phyloP scores from a whole-genome alignment of 78 protist species.

The Protostelium mycophagum region DNA sequence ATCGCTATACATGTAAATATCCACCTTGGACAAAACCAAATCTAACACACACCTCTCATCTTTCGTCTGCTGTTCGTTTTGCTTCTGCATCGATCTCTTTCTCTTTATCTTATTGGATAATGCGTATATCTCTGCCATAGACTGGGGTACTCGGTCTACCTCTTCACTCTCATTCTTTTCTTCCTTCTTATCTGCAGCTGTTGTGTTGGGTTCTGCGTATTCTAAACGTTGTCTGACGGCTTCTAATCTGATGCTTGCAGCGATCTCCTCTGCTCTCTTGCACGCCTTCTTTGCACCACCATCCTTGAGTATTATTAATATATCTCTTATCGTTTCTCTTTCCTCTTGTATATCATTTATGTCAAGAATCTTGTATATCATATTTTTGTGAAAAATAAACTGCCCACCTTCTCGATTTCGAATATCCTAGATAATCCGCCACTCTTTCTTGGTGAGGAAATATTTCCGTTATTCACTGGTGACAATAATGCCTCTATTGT shows the following conservation, averaged over 20 bases:
- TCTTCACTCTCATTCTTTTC: neutral
- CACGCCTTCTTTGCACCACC: no score
- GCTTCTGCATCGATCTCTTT: constrained; percentile 49
- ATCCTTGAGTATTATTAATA: constrained; percentile 2
- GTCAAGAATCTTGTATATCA: neutral
- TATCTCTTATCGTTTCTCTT: neutral
- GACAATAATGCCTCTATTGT: neutral
- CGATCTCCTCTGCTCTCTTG: constrained; percentile 12
- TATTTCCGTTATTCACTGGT: neutral
- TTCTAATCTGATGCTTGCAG: neutral
- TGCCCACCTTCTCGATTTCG: neutral
- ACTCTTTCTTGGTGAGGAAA: neutral
- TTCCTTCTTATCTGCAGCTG: neutral
- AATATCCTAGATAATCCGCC: neutral
- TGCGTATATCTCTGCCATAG: constrained; percentile 60
- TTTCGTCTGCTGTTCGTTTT: constrained; percentile 25
- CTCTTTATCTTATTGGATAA: constrained; percentile 38
- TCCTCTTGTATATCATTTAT: neutral
- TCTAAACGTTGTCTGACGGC: neutral
- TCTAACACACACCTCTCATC: neutral
- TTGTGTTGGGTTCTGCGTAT: neutral
- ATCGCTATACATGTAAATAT: neutral
- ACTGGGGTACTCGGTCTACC: constrained; percentile 35
- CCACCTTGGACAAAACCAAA: no score
- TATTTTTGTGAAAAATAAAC: no score